These are phyloP conservation scores for Diaporthe destruens DNA, from an alignment of 2,329 filamentous ascomycete genomes.

Conservation along the genomic window DNA sequence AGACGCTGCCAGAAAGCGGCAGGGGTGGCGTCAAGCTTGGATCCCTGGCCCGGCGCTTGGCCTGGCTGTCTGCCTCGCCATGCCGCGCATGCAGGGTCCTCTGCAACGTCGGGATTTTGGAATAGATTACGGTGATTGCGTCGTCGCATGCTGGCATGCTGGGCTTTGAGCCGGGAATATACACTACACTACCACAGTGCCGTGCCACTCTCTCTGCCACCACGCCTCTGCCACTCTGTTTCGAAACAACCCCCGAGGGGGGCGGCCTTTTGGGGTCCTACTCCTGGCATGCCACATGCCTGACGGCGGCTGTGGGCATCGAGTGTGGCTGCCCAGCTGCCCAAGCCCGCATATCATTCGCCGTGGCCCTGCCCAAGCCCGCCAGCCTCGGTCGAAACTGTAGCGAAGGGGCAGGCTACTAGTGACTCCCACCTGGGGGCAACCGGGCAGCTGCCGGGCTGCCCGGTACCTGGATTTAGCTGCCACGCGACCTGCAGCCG, in stretches of 20 bases:
- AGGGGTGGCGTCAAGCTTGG: slow-evolving; percentile 25
- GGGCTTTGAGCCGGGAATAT: background rate
- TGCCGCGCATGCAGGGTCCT: slow-evolving; percentile 30
- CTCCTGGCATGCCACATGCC: slow-evolving; percentile 23
- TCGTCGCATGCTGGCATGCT: slow-evolving; percentile 29
- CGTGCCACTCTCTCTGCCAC: too few relatives aligned
- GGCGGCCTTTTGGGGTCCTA: slow-evolving; percentile 9
- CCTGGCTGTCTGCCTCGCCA: slow-evolving; percentile 9
- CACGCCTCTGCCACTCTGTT: slow-evolving; percentile 4
- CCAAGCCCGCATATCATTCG: background rate
- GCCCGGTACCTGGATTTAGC: slow-evolving; percentile 6
- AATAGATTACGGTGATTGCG: slow-evolving; percentile 30
- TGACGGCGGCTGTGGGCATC: background rate
- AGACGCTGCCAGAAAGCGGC: too few relatives aligned
- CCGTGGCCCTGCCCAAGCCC: slow-evolving; percentile 9
- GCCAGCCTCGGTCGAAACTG: slow-evolving; percentile 14
- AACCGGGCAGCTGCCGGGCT: too few relatives aligned
- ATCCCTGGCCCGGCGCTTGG: slow-evolving; percentile 20
- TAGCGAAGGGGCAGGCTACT: slow-evolving; percentile 8
- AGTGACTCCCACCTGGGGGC: slow-evolving; percentile 5
- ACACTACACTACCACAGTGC: background rate
- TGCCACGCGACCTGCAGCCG: slow-evolving; percentile 28
- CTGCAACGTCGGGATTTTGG: slow-evolving; percentile 30
- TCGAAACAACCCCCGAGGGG: slow-evolving; percentile 26
- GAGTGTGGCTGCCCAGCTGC: background rate